phyloP scores from a whole-genome alignment of 2,329 filamentous ascomycete species.

The Scopulariopsis brevicaulis region DNA sequence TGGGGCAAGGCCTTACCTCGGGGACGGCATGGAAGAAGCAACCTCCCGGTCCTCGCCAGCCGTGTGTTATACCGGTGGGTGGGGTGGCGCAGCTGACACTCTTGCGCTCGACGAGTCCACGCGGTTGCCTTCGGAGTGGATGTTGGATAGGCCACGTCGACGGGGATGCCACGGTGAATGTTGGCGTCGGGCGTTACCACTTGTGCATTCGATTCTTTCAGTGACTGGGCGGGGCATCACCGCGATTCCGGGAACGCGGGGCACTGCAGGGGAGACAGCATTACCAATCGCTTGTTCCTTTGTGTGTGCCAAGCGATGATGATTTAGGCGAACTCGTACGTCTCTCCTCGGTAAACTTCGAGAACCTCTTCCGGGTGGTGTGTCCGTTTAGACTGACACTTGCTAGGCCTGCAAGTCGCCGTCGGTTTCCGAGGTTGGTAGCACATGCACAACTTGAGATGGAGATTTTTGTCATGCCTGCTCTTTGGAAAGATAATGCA shows the following conservation, averaged over 20 bases:
- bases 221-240: neutral
- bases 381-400: neutral
- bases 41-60: neutral
- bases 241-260: neutral
- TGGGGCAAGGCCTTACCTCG: neutral
- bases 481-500: neutral
- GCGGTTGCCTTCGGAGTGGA: neutral
- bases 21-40: neutral
- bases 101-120: neutral
- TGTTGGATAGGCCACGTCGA: neutral
- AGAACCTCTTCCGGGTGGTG: neutral
- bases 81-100: neutral
- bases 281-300: no score
- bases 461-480: neutral
- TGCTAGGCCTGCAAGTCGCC: neutral
- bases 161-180: neutral
- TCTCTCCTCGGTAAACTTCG: no score
- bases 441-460: neutral
- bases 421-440: neutral
- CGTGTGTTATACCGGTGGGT: neutral
- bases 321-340: neutral
- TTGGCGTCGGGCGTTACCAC: neutral
- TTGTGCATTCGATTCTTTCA: neutral
- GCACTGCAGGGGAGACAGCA: neutral
- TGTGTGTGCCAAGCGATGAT: neutral